These are phyloP conservation scores for Chalaropsis ovoidea DNA, from an alignment of 2,329 filamentous ascomycete genomes.

Conservation along the genomic window DNA sequence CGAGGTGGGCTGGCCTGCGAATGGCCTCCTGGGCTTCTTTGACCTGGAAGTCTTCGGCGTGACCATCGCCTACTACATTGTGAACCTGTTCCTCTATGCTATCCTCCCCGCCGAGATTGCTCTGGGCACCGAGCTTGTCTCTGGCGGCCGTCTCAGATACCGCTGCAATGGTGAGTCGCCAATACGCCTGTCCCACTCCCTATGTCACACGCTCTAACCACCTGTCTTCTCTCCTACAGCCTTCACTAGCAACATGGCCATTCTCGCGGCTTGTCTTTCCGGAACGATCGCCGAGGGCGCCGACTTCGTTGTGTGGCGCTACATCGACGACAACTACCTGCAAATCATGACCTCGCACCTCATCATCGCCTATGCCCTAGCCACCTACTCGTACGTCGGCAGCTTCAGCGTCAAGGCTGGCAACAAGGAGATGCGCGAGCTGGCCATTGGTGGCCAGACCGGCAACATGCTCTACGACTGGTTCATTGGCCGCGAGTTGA, in stretches of 20 bases:
- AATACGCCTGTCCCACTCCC: background rate
- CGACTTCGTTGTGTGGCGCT: slow-evolving; percentile 81
- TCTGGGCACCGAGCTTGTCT: slow-evolving; percentile 59
- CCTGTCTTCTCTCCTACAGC: slow-evolving; percentile 39
- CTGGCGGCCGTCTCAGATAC: slow-evolving; percentile 68
- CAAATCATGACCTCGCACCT: slow-evolving; percentile 78
- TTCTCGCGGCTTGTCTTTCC: slow-evolving; percentile 57
- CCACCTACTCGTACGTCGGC: slow-evolving; percentile 68
- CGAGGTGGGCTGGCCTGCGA: slow-evolving; percentile 69
- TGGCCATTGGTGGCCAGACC: slow-evolving; percentile 69
- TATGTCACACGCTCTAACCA: background rate
- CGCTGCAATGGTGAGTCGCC: slow-evolving; percentile 59
- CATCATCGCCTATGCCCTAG: slow-evolving; percentile 60
- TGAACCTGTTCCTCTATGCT: slow-evolving; percentile 64
- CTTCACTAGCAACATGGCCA: slow-evolving; percentile 63
- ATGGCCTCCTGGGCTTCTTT: slow-evolving; percentile 59
- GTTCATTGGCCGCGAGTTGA: slow-evolving; percentile 92
- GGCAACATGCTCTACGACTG: slow-evolving; percentile 90
- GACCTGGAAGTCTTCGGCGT: slow-evolving; percentile 60
- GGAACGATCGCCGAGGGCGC: slow-evolving; percentile 70
- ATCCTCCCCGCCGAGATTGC: slow-evolving; percentile 64
- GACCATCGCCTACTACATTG: slow-evolving; percentile 64
- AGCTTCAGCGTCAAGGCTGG: slow-evolving; percentile 74
- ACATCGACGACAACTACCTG: slow-evolving; percentile 82
- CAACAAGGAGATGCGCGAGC: slow-evolving; percentile 61